Base-by-base conservation (phyloP, 2,329 filamentous ascomycete genomes). In the Sarocladiaceae sp. region DNA sequence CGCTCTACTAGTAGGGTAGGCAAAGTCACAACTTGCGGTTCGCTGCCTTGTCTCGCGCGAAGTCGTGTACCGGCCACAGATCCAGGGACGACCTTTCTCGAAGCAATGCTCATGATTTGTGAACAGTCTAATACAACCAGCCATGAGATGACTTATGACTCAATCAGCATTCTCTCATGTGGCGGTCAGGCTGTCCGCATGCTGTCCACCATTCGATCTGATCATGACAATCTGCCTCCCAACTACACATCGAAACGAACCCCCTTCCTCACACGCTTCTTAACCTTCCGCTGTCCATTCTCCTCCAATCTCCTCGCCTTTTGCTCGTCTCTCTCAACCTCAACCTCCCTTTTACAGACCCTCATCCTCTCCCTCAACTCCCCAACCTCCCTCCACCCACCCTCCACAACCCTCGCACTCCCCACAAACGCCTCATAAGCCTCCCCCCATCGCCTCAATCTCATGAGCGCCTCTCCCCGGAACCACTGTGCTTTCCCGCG, bases 371-470 rank as follows among this genome's bases (percentile, higher is more conserved):
- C 10, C 47, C 33, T 15, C 47, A 50, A 13, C 31, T 36, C 47
- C 11, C 13, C 47, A 17, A n/a, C 13, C 37, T 26, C n/a, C 36
- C 46, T 18, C 51, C 47, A 22, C 7, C 44, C 44, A 12, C 44
- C 44, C 17, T 20, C 26, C 3, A 48, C 44, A 37, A 37, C 20
- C 52, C 53, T 31, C 53, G 42, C n/a, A 47, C 54, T 52, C 50
- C 52, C 26, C 10, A 55, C 31, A 40, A 52, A 56, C 26, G 50
- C 50, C 17, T 46, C 49, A 22, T 55, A 37, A 15, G n/a, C 49
- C 31, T 11, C 31, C 20, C 36, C 36, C 31, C 23, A 53, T 51
- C 28, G 44, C 44, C 15, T 28, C 51, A 29, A 44, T 29, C 17
- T 25, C 42, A 18, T 25, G 26, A 35, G 49, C 15, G 46, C 23